phyloP scores from a whole-genome alignment of 345 rosid species.

The Melaleuca quinquenervia region DNA sequence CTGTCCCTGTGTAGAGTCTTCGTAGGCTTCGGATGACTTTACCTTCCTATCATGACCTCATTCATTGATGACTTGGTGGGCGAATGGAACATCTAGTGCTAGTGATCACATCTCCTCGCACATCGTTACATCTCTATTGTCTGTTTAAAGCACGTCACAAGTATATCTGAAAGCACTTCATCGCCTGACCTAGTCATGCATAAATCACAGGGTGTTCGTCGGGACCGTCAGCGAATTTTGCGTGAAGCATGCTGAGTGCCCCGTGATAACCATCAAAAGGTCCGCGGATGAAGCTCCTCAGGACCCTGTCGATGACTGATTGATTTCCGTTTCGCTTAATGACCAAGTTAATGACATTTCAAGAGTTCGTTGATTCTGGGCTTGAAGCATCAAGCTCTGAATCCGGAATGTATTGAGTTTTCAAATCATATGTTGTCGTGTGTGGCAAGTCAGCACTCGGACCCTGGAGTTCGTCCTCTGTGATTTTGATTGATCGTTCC shows the following conservation, averaged over 20 bases:
- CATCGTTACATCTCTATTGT: not conserved
- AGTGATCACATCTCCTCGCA: not conserved
- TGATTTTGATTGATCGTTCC: not conserved
- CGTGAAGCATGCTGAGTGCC: constrained; percentile 94
- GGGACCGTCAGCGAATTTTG: constrained; percentile 96
- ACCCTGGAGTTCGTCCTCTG: not conserved
- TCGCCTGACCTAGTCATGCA: not conserved
- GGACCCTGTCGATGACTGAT: constrained; percentile 90
- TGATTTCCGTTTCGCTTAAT: not conserved
- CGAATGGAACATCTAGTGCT: not conserved
- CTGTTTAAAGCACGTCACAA: not conserved
- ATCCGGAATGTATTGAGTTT: not conserved
- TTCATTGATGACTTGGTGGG: not conserved
- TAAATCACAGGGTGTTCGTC: constrained; percentile 71
- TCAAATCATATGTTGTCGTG: not conserved
- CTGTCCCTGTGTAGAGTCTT: not conserved
- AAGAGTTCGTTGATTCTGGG: not conserved
- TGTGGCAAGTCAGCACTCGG: not conserved
- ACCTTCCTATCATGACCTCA: not conserved
- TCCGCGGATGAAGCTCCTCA: constrained; percentile 67
- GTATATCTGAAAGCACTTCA: not conserved
- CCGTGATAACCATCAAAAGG: constrained; percentile 83
- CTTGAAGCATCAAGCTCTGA: not conserved
- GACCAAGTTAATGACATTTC: not conserved
- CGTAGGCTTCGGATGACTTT: not conserved